phyloP scores from a whole-genome alignment of 257 asterid species.

The Parsonsia alboflavescens region DNA sequence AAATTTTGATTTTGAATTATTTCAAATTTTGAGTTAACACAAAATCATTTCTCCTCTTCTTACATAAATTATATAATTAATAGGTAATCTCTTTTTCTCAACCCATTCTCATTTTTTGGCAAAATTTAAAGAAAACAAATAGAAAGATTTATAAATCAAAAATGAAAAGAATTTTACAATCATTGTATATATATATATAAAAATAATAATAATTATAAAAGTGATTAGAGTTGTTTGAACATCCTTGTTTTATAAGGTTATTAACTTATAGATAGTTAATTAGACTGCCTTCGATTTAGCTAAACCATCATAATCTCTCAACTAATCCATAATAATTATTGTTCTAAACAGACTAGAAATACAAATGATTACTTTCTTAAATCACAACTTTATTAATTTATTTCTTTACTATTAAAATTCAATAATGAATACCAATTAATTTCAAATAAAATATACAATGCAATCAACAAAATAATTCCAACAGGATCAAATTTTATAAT shows the following conservation, averaged over 20 bases:
- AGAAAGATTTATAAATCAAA: not conserved
- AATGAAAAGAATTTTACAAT: not conserved
- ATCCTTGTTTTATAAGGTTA: constrained; percentile 9
- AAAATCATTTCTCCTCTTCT: not conserved
- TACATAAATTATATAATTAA: not conserved
- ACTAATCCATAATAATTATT: constrained; percentile 8
- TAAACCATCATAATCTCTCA: constrained; percentile 8
- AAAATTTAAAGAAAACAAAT: not conserved
- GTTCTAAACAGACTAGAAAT: constrained; percentile 2
- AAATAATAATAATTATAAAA: too few species aligned
- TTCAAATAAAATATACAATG: not conserved
- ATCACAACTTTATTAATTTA: not conserved
- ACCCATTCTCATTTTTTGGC: not conserved
- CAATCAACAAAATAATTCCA: not conserved
- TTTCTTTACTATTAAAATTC: not conserved
- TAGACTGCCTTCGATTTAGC: not conserved
- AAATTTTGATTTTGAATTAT: too few species aligned
- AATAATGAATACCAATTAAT: not conserved
- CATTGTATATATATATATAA: too few species aligned
- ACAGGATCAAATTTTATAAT: not conserved
- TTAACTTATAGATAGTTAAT: constrained; percentile 7
- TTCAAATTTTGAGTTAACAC: too few species aligned
- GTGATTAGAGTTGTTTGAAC: constrained; percentile 14
- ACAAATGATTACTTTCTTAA: not conserved
- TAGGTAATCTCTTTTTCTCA: not conserved